A percentile compares a stretch with the other conserved stretches of the same genome.
phyloP scores from a whole-genome alignment of 2,329 filamentous ascomycete genomes.

The Apiospora sp. region DNA sequence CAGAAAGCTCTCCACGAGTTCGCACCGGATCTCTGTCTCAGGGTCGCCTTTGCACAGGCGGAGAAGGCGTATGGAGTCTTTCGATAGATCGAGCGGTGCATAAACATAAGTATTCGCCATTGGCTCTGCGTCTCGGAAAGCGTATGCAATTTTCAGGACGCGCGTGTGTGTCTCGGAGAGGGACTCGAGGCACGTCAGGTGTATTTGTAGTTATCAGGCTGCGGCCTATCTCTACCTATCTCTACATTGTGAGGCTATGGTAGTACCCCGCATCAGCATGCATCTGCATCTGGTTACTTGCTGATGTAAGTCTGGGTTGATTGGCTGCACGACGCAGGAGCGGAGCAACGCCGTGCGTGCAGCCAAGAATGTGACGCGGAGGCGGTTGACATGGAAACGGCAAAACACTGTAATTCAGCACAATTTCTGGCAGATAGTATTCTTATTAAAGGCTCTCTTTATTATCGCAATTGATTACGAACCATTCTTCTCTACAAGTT shows the following conservation, averaged over 20 bases:
- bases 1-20: neutral
- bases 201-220: neutral
- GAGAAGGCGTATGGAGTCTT: neutral
- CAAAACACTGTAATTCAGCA: too few species aligned
- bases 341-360: neutral
- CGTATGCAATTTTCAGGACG: neutral
- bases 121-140: neutral
- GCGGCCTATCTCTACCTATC: too few species aligned
- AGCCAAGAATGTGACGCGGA: too few species aligned
- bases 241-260: neutral
- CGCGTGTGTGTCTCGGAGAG: neutral
- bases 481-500: neutral
- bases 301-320: rapidly evolving
- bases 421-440: too few species aligned
- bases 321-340: neutral
- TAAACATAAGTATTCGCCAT: neutral
- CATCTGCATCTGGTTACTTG: neutral
- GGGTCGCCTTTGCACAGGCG: neutral
- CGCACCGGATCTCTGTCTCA: neutral
- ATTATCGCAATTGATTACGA: too few species aligned
- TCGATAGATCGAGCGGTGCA: neutral
- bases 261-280: neutral
- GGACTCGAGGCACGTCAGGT: neutral
- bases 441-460: too few species aligned
- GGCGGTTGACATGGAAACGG: too few species aligned